A percentile compares a stretch with the other conserved stretches of the same genome.
These are phyloP conservation scores for Auricularia sp. DNA, from an alignment of 768 basidiomycete genomes.

Conservation along the genomic window DNA sequence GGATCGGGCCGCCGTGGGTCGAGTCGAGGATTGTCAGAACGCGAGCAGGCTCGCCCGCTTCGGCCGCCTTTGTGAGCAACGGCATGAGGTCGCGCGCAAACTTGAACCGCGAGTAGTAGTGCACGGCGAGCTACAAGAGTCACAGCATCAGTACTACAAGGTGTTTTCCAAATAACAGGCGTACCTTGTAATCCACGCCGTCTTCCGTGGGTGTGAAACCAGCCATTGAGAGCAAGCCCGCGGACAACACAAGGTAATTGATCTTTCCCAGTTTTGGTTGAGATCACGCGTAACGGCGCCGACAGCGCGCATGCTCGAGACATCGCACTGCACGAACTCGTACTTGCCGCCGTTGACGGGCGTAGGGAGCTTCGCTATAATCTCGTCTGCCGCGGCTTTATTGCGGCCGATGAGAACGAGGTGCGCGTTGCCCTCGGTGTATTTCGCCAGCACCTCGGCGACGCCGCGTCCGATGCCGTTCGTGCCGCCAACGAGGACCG, in stretches of 20 bases:
- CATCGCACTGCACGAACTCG: conserved; percentile 47
- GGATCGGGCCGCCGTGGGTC: conserved; percentile 26
- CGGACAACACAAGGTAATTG: conserved; percentile 43
- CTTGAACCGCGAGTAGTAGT: no score
- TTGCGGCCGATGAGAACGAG: conserved; percentile 47
- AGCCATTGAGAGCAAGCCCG: conserved; percentile 31
- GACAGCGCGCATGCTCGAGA: conserved; percentile 41
- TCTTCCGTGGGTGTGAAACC: conserved; percentile 35
- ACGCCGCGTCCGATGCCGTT: conserved; percentile 33
- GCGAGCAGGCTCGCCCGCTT: conserved; percentile 36
- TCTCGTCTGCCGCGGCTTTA: conserved; percentile 34
- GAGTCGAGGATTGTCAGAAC: conserved; percentile 38
- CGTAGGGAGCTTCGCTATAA: conserved; percentile 33
- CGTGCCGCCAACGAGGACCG: conserved; percentile 26
- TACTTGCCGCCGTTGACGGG: conserved; percentile 16
- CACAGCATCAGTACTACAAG: no score
- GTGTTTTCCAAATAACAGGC: not conserved
- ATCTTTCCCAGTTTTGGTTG: conserved; percentile 29
- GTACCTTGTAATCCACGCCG: conserved; percentile 31
- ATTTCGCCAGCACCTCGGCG: conserved; percentile 34
- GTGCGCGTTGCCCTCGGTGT: conserved; percentile 39
- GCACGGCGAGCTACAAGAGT: conserved; percentile 17
- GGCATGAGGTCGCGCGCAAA: no score
- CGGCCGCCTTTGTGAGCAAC: no score
- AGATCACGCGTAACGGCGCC: conserved; percentile 24